Conservation (phyloP, 805 yeast genomes). For the Debaryomyces castellii region DNA sequence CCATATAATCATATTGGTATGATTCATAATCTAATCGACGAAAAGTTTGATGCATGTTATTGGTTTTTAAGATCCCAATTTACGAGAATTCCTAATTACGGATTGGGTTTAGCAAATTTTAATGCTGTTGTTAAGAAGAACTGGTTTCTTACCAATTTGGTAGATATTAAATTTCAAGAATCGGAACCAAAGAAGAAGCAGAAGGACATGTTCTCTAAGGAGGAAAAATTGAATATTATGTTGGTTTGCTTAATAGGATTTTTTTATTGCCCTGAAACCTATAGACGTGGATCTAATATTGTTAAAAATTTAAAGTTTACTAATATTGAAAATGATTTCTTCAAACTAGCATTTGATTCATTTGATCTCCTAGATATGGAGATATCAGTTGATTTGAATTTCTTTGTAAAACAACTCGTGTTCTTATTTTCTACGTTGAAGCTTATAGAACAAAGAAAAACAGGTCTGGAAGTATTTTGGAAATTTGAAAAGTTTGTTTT, state of each 20-base stretch:
- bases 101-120: conserved; percentile 49
- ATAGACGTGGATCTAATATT: conserved; percentile 19
- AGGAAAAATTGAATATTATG: conserved; percentile 16
- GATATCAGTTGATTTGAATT: conserved; percentile 10
- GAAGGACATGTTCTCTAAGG: conserved; percentile 9
- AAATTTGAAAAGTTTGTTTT: conserved; percentile 16
- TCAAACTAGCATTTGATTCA: conserved; percentile 13
- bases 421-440: conserved; percentile 21
- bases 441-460: conserved; percentile 9
- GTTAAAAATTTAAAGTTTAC: conserved; percentile 20
- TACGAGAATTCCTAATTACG: conserved; percentile 48
- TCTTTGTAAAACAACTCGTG: conserved; percentile 22
- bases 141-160: conserved; percentile 27
- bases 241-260: conserved; percentile 43
- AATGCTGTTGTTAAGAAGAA: conserved; percentile 35
- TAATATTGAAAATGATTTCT: conserved; percentile 23
- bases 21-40: conserved; percentile 39
- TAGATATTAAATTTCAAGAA: conserved; percentile 17
- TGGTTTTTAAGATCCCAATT: conserved; percentile 57
- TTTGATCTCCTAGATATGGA: conserved; percentile 7
- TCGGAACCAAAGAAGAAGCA: conserved; percentile 11
- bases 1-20: conserved; percentile 61
- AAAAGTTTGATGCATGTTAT: conserved; percentile 47
- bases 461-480: conserved; percentile 8
- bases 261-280: conserved; percentile 39